Evolutionary conservation across 176 grass and related monocot genomes (phyloP), one percentile per base, ranked within the genome.

Genomic region (Avena sativa): DNA sequence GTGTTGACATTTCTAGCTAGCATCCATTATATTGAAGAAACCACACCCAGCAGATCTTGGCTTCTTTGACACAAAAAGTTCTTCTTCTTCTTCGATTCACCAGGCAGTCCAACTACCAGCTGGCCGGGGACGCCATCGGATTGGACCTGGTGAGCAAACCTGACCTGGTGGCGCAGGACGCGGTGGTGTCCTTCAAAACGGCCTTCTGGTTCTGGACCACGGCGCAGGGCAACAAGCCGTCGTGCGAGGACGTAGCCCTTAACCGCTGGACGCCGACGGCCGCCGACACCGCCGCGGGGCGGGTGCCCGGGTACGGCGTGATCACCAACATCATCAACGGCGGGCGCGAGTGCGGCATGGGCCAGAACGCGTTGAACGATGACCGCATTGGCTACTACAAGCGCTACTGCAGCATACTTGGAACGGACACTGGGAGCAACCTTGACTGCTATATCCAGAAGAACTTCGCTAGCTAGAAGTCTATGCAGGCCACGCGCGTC

Each of bases 301-400:
- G 83, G 71, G 14, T 62, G 17, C 73, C 83, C 0, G 92, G 92
- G 1, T 93, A 89, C 63, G 92, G 92, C 53, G 55, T 55, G 0
- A 84, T 80, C 89, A 93, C 86, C 48, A 88, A 93, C 83, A 91
- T 93, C 77, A 91, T 93, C 67, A 93, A 91, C 70, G 89, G 92
- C 28, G 89, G 89, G 4, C 0, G 57, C 5, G 92, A 93, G 74
- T 93, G 92, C 83, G 78, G 85, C 34, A 43, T 15, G 3, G 79
- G 69, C 68, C 36, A 2, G 65, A 44, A 20, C 9, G 16, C 12
- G 9, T 4, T 1, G 8, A 46, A 21, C 69, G 40, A 1, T 0
- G 69, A 47, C 69, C 69, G 69, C 9, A 47, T 72, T 40, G 69
- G 9, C 69, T 72, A 72, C 69, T 72, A 72, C 69, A 72, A n/a